Conservation (phyloP, 805 yeast species). For the Saccharomycopsis synnaedendra region DNA sequence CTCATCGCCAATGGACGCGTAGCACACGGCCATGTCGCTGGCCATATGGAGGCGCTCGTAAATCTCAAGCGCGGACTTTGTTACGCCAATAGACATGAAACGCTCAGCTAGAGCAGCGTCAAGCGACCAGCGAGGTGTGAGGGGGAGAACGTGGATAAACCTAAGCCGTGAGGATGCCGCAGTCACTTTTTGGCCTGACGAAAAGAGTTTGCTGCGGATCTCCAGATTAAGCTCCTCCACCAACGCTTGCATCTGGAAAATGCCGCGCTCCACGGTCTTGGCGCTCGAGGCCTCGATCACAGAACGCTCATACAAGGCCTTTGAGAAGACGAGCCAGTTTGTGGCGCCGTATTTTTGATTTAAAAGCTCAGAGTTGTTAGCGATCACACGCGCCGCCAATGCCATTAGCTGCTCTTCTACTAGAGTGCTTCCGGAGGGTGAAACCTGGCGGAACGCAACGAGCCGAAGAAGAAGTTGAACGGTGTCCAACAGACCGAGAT, state of each 20-base stretch:
- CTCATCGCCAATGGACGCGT: slow-evolving; percentile 74
- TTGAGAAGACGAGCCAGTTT: slow-evolving; percentile 70
- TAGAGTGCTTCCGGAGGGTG: slow-evolving; percentile 61
- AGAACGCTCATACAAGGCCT: slow-evolving; percentile 87
- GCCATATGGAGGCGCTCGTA: slow-evolving; percentile 68
- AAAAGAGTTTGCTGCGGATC: slow-evolving; percentile 41
- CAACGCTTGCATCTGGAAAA: slow-evolving; percentile 82
- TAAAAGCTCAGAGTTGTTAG: slow-evolving; percentile 22
- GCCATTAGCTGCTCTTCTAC: slow-evolving; percentile 80
- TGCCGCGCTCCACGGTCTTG: slow-evolving; percentile 87
- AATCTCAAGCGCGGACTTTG: slow-evolving; percentile 81
- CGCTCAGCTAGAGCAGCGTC: slow-evolving; percentile 78
- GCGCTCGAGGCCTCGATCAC: slow-evolving; percentile 68
- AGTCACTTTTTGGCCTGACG: slow-evolving; percentile 16
- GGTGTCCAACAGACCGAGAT: slow-evolving; percentile 55
- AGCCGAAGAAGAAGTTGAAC: slow-evolving; percentile 65
- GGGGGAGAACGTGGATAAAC: slow-evolving; percentile 63
- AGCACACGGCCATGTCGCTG: slow-evolving; percentile 82
- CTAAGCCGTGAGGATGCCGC: slow-evolving; percentile 34
- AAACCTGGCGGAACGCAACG: slow-evolving; percentile 48
- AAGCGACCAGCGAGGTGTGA: slow-evolving; percentile 76
- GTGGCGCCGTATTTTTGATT: slow-evolving; percentile 29
- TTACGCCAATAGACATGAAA: slow-evolving; percentile 72
- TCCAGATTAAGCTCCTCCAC: slow-evolving; percentile 79
- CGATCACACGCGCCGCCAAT: slow-evolving; percentile 55